Percentiles rank a stretch among this genome's conserved stretches.
phyloP scores from a whole-genome alignment of 2,329 filamentous ascomycete genomes.

The Calonectria crousiana region DNA sequence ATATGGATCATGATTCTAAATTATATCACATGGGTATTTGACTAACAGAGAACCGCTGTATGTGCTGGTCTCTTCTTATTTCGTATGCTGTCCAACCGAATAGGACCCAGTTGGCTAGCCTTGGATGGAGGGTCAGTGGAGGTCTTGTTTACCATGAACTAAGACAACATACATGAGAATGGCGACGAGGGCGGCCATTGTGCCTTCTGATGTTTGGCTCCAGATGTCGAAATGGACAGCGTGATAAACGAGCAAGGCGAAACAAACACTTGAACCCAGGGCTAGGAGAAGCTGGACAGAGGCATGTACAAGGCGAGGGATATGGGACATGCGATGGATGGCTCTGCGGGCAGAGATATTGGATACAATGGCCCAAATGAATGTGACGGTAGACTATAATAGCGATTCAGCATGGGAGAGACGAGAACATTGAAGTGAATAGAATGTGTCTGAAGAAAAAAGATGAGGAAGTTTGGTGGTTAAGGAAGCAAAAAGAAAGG shows the following conservation, averaged over 20 bases:
- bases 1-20: background rate
- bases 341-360: constrained; percentile 39
- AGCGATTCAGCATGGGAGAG: background rate
- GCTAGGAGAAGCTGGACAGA: constrained; percentile 39
- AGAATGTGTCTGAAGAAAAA: background rate
- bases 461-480: too few relatives aligned
- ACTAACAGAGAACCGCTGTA: constrained; percentile 20
- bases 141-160: too few relatives aligned
- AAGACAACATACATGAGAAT: constrained; percentile 37
- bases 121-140: constrained; percentile 1
- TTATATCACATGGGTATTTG: constrained; percentile 37
- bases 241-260: constrained; percentile 38
- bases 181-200: constrained; percentile 39
- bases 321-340: constrained; percentile 33
- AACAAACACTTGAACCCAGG: constrained; percentile 36
- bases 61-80: constrained; percentile 21
- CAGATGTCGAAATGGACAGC: constrained; percentile 31
- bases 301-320: constrained; percentile 31
- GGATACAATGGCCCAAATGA: constrained; percentile 36
- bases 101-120: constrained; percentile 36
- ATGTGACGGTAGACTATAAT: constrained; percentile 33
- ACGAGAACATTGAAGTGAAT: background rate
- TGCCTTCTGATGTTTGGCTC: constrained; percentile 30
- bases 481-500: constrained; percentile 2
- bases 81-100: constrained; percentile 36